phyloP scores from a whole-genome alignment of 2,329 filamentous ascomycete species.

The Epicoccum sorghinum region DNA sequence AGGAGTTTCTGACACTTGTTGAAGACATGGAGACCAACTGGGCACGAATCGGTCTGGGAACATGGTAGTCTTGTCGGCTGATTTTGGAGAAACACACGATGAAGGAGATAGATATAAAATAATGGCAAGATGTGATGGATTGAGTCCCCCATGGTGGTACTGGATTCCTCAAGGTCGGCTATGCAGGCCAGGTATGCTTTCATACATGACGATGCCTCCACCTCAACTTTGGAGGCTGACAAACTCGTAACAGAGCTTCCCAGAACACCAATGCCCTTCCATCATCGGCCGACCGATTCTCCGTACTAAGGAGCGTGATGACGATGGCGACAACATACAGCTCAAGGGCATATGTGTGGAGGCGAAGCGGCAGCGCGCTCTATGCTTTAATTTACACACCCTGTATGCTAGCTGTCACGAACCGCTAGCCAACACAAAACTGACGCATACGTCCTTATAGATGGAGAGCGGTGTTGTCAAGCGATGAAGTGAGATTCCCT shows the following conservation, averaged over 20 bases:
- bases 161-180: conserved; percentile 99
- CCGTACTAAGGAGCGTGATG: conserved; percentile 87
- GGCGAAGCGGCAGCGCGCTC: conserved; percentile 94
- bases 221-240: conserved; percentile 12
- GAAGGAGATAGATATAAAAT: not conserved
- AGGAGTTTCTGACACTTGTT: conserved; percentile 58
- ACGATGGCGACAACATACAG: conserved; percentile 62
- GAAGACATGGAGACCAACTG: conserved; percentile 58
- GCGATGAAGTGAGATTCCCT: conserved; percentile 91
- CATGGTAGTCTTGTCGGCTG: not conserved
- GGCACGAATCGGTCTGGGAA: conserved; percentile 40
- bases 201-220: no score
- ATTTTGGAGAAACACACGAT: not conserved
- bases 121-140: conserved; percentile 7
- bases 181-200: conserved; percentile 78
- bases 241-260: conserved; percentile 76
- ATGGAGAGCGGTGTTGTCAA: conserved; percentile 99
- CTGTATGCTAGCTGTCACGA: conserved; percentile 58
- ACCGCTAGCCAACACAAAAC: conserved; percentile 23
- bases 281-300: conserved; percentile 98
- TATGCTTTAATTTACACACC: conserved; percentile 98
- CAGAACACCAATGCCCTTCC: conserved; percentile 96
- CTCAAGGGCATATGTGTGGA: conserved; percentile 99
- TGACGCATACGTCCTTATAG: conserved; percentile 51
- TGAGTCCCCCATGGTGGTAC: conserved; percentile 63